Evolutionary conservation across 2,329 filamentous ascomycete species (phyloP), one percentile per base, ranked within the genome.

Genomic region (Arthrobotrys entomopaga): DNA sequence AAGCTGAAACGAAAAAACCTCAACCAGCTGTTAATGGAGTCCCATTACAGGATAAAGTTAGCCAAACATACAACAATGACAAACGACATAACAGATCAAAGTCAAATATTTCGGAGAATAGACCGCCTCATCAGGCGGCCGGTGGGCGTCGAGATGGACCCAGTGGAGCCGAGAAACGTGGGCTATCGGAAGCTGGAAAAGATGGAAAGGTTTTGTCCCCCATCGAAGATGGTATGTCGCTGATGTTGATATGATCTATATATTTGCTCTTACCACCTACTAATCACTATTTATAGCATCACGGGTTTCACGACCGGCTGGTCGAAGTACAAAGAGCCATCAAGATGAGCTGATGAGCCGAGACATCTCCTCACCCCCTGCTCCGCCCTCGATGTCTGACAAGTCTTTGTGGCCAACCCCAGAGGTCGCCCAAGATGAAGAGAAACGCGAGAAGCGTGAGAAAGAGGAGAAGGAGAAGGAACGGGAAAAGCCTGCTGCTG

Each of bases 381-480:
- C 83, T 48, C 84, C 87, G 38, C 91, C 91, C 24, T 86, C 91
- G 1, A 90, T 92, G 53, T 88, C 87, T 70, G 93, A 98, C 81
- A 86, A 91, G 57, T 84, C 88, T 61, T 89, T 89, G 19, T 99
- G 95, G 95, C 95, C 95, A 15, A 98, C 94, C 1, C 93, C 93
- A 0, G 92, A 97, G 78, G 89, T 86, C 57, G 90, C 89, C 1
- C 87, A 90, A 60, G 88, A 89, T 57, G 92, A 95, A 78, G 87
- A 91, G 75, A 91, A 91, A 82, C 89, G 89, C 79, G 93, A 92
- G 81, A 82, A 74, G 57, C 70, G 70, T 43, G 69, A 73, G 61
- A 73, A 66, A 50, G 69, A 87, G 61, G 86, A 89, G 65, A 92
- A 92, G 81, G 83, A 84, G 61, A 82, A 84, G 34, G 84, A 87